Evolutionary conservation across 768 basidiomycete species (phyloP), one percentile per base, ranked within the genome.

Genomic region (Mycena rosella): DNA sequence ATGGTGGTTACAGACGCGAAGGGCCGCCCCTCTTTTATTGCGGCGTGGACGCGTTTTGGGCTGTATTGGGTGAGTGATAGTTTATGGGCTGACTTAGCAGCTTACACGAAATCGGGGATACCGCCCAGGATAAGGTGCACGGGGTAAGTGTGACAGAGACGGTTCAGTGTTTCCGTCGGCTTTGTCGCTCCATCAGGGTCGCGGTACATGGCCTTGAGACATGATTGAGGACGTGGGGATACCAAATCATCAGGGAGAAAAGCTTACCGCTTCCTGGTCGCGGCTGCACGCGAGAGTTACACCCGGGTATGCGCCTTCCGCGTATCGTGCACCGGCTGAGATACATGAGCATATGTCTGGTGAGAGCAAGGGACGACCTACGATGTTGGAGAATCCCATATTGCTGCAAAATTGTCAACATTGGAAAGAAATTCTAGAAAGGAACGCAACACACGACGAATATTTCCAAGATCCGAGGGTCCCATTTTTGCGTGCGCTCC

Each of bases 251-350:
- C n/a, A n/a, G n/a, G n/a, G n/a, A 40, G 9, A 40, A 18, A 20
- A 10, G 78, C 86, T 63, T 69, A 90, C 89, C 54, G 81, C 83
- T 79, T 92, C 91, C 73, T 92, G 88, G 47, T 89, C 83, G 24
- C 85, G 84, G 0, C 84, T 85, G 69, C 91, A 92, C 9, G 87
- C 86, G 4, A 91, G 77, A 1, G 84, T 84, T 44, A 88, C 81
- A 1, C 82, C 81, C 17, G 71, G 29, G 67, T 82, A 83, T n/a
- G 78, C 77, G 18, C 77, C 75, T 18, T 75, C 70, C 22, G 64
- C 38, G 20, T 61, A 70, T 45, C 60, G 55, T 7, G 64, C 64
- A 24, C 70, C 70, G 3, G 70, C 70, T 71, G 44, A 2, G 13
- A 26, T 17, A 26, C 11, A 55, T 49, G 30, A 60, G 30, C 20